Base-by-base conservation (phyloP, 768 basidiomycete species). In the Atractiella rhizophila region DNA sequence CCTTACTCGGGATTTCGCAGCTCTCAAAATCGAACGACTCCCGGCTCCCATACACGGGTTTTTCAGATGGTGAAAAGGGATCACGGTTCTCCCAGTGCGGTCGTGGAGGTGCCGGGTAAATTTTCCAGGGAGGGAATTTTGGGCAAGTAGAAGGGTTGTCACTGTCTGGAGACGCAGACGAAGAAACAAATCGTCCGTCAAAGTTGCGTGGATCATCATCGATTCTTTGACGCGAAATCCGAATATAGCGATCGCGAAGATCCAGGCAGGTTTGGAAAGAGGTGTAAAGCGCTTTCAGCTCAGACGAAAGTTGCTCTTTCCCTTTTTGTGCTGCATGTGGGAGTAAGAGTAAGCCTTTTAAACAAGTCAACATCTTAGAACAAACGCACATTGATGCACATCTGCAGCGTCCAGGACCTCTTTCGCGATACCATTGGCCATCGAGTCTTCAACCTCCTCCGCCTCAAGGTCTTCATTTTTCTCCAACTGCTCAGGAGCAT, bases 181-280 rank as follows among this genome's bases (percentile, higher is more conserved):
- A 71, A 66, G 48, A 65, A 12, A 18, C 16, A 54, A 86, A 85
- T 11, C 63, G 50, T 0, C 72, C 77, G 49, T 96, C 91, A 57
- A 86, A 70, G 58, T 96, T 82, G 46, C 70, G 67, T 0, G 91
- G 91, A 57, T 96, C 79, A 60, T 96, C 91, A 2, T 88, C 91
- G 3, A 96, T 69, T 40, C 82, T 68, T 57, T 98, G 91, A 4
- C 74, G 68, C 1, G 86, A 94, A 44, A 69, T 69, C 5, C 64
- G 49, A 63, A 91, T 85, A 63, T 94, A 98, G 60, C 94, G 96
- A 63, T 96, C 88, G 21, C 91, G 76, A 16, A 96, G 64, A 40
- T 78, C 71, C 35, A 96, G 71, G 55, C 88, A 96, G 53, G 40
- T 46, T 66, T 76, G 71, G 54, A 96, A 70, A 1, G 74, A 67